These are phyloP conservation scores for Diaporthe australafricana DNA, from an alignment of 2,329 filamentous ascomycete species.

Conservation along the genomic window DNA sequence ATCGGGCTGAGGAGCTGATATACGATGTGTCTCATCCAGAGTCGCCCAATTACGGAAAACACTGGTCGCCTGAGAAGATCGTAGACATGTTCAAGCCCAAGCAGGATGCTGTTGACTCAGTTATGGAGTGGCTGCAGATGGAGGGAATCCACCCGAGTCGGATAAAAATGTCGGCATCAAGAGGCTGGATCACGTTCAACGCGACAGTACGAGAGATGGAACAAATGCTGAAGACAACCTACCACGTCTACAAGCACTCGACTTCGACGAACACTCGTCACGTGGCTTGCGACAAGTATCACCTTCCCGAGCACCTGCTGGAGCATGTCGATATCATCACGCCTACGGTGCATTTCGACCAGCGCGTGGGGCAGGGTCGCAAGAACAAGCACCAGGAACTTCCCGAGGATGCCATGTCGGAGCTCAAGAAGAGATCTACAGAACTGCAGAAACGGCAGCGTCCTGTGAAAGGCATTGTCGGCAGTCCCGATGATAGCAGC, in stretches of 20 bases:
- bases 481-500: conserved; percentile 41
- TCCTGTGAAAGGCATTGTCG: conserved; percentile 44
- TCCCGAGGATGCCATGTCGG: conserved; percentile 39
- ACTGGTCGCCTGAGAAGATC: conserved; percentile 58
- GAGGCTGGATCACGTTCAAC: conserved; percentile 66
- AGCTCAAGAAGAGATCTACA: conserved; percentile 43
- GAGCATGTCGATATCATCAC: conserved; percentile 56
- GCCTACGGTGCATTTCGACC: conserved; percentile 54
- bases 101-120: conserved; percentile 58
- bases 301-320: conserved; percentile 50
- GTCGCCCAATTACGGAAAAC: conserved; percentile 58
- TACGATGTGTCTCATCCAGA: conserved; percentile 56
- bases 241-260: conserved; percentile 61
- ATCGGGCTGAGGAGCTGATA: conserved; percentile 56
- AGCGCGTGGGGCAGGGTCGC: conserved; percentile 44
- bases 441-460: conserved; percentile 38
- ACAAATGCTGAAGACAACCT: conserved; percentile 62
- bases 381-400: conserved; percentile 41
- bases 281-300: conserved; percentile 56
- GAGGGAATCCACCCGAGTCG: conserved; percentile 62
- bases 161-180: conserved; percentile 61
- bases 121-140: conserved; percentile 64
- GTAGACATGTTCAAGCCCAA: conserved; percentile 56
- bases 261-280: conserved; percentile 47
- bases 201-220: conserved; percentile 66